These are phyloP conservation scores for Blastomyces percursus DNA, from an alignment of 2,329 filamentous ascomycete species.

Conservation along the genomic window DNA sequence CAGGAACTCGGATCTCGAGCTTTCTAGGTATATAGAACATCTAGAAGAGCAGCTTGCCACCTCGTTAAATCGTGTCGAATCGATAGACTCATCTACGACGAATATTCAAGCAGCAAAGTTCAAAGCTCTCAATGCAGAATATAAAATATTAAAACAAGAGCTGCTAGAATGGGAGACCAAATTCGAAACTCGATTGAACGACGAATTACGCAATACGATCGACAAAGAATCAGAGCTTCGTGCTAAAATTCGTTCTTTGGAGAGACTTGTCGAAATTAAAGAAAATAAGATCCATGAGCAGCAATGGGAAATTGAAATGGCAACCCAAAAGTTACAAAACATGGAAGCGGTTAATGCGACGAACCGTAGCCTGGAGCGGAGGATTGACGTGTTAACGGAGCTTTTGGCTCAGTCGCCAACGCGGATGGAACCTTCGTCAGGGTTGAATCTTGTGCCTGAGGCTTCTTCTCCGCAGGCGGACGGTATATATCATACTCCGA, in stretches of 20 bases:
- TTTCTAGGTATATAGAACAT: conserved; percentile 39
- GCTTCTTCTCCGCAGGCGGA: conserved; percentile 12
- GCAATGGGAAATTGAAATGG: conserved; percentile 24
- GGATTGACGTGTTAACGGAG: conserved; percentile 28
- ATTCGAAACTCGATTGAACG: conserved; percentile 26
- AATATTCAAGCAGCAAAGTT: conserved; percentile 29
- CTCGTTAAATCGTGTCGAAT: conserved; percentile 30
- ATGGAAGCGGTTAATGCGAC: conserved; percentile 24
- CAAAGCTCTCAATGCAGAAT: conserved; percentile 25
- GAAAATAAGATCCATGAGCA: conserved; percentile 23
- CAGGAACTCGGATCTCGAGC: conserved; percentile 28
- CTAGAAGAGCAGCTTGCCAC: conserved; percentile 38
- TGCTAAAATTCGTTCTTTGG: conserved; percentile 23
- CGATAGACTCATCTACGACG: conserved; percentile 31
- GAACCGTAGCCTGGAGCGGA: conserved; percentile 24
- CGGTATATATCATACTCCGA: conserved; percentile 13
- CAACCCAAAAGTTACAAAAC: conserved; percentile 24
- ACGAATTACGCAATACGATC: conserved; percentile 22
- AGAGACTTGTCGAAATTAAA: conserved; percentile 24
- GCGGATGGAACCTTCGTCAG: conserved; percentile 6
- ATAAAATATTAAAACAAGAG: conserved; percentile 24
- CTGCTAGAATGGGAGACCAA: conserved; percentile 22
- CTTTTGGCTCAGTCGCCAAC: conserved; percentile 28
- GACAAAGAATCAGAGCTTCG: conserved; percentile 22
- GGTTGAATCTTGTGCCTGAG: not conserved